These are phyloP conservation scores for Podila verticillata DNA, from an alignment of 192 early-diverging fungal species.

Conservation along the genomic window DNA sequence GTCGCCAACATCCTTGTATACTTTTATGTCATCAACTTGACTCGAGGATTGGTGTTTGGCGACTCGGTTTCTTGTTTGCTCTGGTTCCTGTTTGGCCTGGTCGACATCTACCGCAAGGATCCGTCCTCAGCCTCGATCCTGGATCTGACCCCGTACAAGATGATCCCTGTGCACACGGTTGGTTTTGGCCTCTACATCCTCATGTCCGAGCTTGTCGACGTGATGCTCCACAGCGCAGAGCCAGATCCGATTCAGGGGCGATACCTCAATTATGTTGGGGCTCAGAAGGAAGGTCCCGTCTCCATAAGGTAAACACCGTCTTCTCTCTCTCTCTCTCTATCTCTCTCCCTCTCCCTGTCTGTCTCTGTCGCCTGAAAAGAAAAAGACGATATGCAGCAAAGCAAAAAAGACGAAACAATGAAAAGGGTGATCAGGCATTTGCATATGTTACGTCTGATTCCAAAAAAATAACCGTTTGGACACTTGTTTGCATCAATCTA, in stretches of 20 bases:
- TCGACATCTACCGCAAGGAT: constrained; percentile 48
- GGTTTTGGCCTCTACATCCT: constrained; percentile 50
- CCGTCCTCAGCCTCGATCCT: constrained; percentile 34
- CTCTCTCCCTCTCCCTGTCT: too few relatives aligned
- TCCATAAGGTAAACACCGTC: constrained; percentile 28
- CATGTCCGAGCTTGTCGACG: constrained; percentile 49
- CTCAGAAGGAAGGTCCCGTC: constrained; percentile 37
- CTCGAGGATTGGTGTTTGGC: constrained; percentile 45
- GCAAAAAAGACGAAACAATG: too few relatives aligned
- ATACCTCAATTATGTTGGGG: constrained; percentile 39
- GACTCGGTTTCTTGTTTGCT: constrained; percentile 47
- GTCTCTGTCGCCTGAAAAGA: too few relatives aligned
- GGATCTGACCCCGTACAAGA: constrained; percentile 41
- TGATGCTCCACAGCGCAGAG: constrained; percentile 50
- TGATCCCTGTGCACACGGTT: constrained; percentile 50
- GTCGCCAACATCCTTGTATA: constrained; percentile 52
- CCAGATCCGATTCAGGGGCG: constrained; percentile 41
- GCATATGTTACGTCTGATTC: background rate
- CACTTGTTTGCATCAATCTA: background rate
- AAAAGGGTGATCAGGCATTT: too few relatives aligned
- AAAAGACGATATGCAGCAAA: constrained; percentile 1
- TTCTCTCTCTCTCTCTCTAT: background rate
- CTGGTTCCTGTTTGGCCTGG: constrained; percentile 47
- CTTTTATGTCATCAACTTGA: constrained; percentile 53
- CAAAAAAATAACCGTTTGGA: background rate